phyloP scores from a whole-genome alignment of 495 filamentous ascomycete species.

The Xylaria venustula region DNA sequence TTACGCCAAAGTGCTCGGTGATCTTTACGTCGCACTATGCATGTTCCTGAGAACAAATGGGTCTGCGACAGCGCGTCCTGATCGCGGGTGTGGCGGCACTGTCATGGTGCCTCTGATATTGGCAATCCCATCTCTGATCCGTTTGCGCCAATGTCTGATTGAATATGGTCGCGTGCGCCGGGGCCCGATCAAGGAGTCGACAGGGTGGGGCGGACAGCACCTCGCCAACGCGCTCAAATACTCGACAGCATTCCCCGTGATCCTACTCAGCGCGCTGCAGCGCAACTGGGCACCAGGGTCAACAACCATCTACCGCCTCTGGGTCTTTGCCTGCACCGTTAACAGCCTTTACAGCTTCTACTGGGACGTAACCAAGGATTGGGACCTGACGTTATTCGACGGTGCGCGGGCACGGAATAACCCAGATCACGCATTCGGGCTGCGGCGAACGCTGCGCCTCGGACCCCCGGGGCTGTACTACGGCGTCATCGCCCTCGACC shows the following conservation, averaged over 20 bases:
- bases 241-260: slow-evolving; percentile 85
- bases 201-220: slow-evolving; percentile 75
- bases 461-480: slow-evolving; percentile 72
- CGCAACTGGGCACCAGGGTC: slow-evolving; percentile 58
- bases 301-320: slow-evolving; percentile 45
- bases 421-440: slow-evolving; percentile 69
- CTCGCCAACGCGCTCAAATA: slow-evolving; percentile 93
- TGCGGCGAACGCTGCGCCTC: slow-evolving; percentile 72
- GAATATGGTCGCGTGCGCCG: slow-evolving; percentile 75
- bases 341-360: slow-evolving; percentile 95
- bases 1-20: slow-evolving; percentile 87
- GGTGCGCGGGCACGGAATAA: slow-evolving; percentile 43
- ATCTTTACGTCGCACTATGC: slow-evolving; percentile 83
- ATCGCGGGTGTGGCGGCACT: slow-evolving; percentile 74
- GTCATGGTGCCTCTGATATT: slow-evolving; percentile 78
- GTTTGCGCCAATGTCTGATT: slow-evolving; percentile 86
- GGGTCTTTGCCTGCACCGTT: slow-evolving; percentile 61
- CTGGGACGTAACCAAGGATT: slow-evolving; percentile 96
- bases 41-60: slow-evolving; percentile 73
- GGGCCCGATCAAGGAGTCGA: slow-evolving; percentile 40
- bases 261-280: slow-evolving; percentile 71
- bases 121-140: slow-evolving; percentile 77
- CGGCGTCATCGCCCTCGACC: slow-evolving; percentile 71
- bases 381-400: slow-evolving; percentile 86
- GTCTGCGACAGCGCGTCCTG: slow-evolving; percentile 74